phyloP scores from a whole-genome alignment of 192 early-diverging fungal genomes.

The Spizellomyces sp. region DNA sequence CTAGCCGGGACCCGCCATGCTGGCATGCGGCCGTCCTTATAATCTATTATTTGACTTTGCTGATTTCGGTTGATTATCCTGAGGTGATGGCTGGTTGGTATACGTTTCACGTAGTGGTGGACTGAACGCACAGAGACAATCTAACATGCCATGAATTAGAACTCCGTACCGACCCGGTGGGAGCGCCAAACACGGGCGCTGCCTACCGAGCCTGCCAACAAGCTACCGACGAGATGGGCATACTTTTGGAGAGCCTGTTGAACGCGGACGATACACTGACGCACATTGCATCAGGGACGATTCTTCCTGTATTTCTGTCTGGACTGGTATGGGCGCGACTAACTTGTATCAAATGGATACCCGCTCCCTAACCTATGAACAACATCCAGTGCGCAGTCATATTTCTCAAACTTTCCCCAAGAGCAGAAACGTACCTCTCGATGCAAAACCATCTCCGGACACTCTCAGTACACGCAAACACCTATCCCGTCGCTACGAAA shows the following conservation, averaged over 20 bases:
- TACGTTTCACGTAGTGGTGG: too few relatives aligned
- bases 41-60: not conserved
- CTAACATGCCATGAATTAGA: not conserved
- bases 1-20: not conserved
- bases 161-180: not conserved
- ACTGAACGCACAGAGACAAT: not conserved
- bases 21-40: not conserved
- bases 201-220: not conserved
- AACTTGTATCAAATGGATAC: too few relatives aligned
- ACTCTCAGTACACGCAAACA: too few relatives aligned
- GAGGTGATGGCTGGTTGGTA: not conserved
- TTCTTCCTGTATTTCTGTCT: not conserved
- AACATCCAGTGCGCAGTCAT: too few relatives aligned
- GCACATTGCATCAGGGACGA: not conserved
- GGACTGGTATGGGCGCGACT: not conserved
- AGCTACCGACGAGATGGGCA: not conserved
- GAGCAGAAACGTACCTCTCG: too few relatives aligned
- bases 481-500: too few relatives aligned
- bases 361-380: too few relatives aligned
- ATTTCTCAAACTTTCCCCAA: too few relatives aligned
- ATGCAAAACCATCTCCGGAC: too few relatives aligned
- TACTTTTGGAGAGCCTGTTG: not conserved
- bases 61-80: not conserved
- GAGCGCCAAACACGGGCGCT: not conserved
- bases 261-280: not conserved